phyloP scores from a whole-genome alignment of 139 green algal species.

The Chlamydomonas sphaeroides region DNA sequence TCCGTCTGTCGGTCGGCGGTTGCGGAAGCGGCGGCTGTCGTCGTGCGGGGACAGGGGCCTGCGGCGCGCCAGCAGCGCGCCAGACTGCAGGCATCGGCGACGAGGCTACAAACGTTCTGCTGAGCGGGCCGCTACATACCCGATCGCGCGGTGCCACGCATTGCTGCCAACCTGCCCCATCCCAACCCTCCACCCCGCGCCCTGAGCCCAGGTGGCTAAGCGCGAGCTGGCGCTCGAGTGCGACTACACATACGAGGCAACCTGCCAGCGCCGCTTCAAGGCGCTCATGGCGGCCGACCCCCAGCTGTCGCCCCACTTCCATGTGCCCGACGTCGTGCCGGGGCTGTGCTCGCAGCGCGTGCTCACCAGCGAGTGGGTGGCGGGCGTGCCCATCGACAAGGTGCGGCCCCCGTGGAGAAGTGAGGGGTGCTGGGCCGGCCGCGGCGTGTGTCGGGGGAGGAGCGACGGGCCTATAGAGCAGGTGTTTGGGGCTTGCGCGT shows the following conservation, averaged over 20 bases:
- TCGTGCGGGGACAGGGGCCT: too few relatives aligned
- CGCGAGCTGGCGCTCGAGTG: constrained; percentile 92
- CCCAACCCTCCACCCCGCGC: too few relatives aligned
- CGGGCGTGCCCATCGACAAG: constrained; percentile 87
- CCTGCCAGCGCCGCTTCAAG: constrained; percentile 69
- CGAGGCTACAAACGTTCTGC: too few relatives aligned
- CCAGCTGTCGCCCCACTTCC: constrained; percentile 52
- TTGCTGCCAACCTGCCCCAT: too few relatives aligned
- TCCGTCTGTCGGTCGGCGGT: neutral
- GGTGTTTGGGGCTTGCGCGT: too few relatives aligned
- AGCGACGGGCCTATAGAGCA: neutral
- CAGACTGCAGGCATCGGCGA: too few relatives aligned
- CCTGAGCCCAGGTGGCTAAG: constrained; percentile 81
- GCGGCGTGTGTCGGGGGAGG: neutral
- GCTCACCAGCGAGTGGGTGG: constrained; percentile 86
- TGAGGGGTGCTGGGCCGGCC: neutral
- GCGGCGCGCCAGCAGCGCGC: too few relatives aligned
- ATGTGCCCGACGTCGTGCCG: constrained; percentile 82
- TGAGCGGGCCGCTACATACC: too few relatives aligned
- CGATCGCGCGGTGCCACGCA: too few relatives aligned
- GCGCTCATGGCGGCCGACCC: constrained; percentile 66
- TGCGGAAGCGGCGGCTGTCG: neutral
- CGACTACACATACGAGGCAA: constrained; percentile 85
- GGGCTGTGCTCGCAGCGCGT: constrained; percentile 78
- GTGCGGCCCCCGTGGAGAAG: too few relatives aligned